Base-by-base conservation (phyloP, 2,329 filamentous ascomycete genomes). In the Ceratocystis colombiana region DNA sequence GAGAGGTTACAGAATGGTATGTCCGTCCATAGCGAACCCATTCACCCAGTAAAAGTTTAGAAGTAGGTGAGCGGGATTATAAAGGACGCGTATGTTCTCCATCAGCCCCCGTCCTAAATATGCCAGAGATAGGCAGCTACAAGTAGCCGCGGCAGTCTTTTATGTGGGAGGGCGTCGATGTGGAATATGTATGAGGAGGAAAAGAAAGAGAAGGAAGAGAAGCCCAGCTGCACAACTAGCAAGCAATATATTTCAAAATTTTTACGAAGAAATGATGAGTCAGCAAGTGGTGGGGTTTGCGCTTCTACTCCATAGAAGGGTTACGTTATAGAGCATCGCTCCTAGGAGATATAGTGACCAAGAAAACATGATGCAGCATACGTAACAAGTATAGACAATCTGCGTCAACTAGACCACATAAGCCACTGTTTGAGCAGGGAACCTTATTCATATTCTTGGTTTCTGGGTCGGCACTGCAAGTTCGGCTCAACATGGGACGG, bases 11-110 rank as follows among this genome's bases (percentile, higher is more conserved):
- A 15, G 10, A n/a, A 28, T 28, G 59, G 55, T 30, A 80, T 84
- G 80, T 84, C 74, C 78, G 81, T 82, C 75, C 81, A 82, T 81
- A 84, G 82, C 82, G 82, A 84, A 84, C 81, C 82, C 78, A 77
- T 75, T 76, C 77, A 77, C 79, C 77, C 79, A 69, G 71, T 62
- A 59, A 33, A 64, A 25, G 55, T 28, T 59, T 20, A 33, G 30
- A 59, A 37, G 55, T 59, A 76, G 77, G 75, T 77, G 75, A 75
- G 76, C 75, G 77, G 79, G 81, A 84, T 84, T 84, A 82, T 83
- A 79, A 84, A 83, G 79, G 79, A 81, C 79, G 75, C 65, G 57
- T 53, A 76, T 76, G 67, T 70, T 84, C 81, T 84, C 77, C 82
- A 83, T 84, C 80, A 74, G 75, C 73, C 64, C 46, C 74, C 61